These are phyloP conservation scores for Phyllosticta paracitricarpa DNA, from an alignment of 2,329 filamentous ascomycete species.

Conservation along the genomic window DNA sequence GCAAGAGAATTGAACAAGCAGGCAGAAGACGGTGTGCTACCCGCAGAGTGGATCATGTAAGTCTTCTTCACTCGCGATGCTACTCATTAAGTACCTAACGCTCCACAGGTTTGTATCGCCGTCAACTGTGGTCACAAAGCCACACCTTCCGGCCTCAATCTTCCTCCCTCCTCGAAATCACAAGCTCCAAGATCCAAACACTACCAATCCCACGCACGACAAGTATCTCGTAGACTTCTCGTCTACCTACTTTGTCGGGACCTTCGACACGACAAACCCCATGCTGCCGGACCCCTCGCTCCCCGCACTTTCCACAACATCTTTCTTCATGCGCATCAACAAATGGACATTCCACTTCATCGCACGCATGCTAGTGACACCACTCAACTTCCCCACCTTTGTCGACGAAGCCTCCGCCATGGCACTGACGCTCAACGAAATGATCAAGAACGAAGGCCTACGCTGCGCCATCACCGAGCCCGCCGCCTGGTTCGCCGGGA, in stretches of 20 bases:
- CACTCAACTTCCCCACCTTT: slow-evolving; percentile 14
- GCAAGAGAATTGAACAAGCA: slow-evolving; percentile 20
- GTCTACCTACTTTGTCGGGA: slow-evolving; percentile 16
- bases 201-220: slow-evolving; percentile 17
- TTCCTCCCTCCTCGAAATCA: slow-evolving; percentile 21
- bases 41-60: slow-evolving; percentile 23
- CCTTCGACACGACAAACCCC: slow-evolving; percentile 18
- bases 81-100: neutral
- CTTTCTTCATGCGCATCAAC: slow-evolving; percentile 23
- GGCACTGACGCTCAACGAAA: slow-evolving; percentile 19
- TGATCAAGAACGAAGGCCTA: neutral
- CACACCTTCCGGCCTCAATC: slow-evolving; percentile 18
- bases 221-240: slow-evolving; percentile 14
- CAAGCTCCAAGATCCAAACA: slow-evolving; percentile 21
- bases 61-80: neutral
- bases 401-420: slow-evolving; percentile 33
- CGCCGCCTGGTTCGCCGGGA: slow-evolving; percentile 4
- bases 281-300: slow-evolving; percentile 13
- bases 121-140: slow-evolving; percentile 21
- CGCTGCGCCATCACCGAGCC: slow-evolving; percentile 2
- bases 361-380: slow-evolving; percentile 14
- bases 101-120: slow-evolving; percentile 17
- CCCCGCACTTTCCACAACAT: slow-evolving; percentile 17
- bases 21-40: slow-evolving; percentile 5
- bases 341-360: slow-evolving; percentile 16